A percentile compares a stretch with the other conserved stretches of the same genome.
phyloP scores from a whole-genome alignment of 495 filamentous ascomycete species.

The Geoglossum glabrum region DNA sequence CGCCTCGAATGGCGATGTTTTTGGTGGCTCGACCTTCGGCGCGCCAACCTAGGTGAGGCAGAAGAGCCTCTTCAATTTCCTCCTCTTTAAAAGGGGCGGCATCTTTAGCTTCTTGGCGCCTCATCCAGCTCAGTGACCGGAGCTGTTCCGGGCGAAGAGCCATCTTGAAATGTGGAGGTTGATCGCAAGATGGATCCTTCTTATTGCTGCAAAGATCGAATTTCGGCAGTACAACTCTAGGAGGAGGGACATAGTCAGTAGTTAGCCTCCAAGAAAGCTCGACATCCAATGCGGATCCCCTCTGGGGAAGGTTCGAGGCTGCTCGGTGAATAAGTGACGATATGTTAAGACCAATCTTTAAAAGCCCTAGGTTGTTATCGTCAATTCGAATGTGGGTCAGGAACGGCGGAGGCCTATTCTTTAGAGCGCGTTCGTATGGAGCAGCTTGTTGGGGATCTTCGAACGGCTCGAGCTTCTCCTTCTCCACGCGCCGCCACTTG shows the following conservation, averaged over 20 bases:
- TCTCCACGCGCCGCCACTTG: slow-evolving; percentile 19
- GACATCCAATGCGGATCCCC: slow-evolving; percentile 1
- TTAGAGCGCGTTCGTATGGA: slow-evolving; percentile 26
- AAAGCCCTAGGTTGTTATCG: slow-evolving; percentile 11
- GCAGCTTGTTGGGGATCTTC: slow-evolving; percentile 28
- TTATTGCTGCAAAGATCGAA: slow-evolving; percentile 28
- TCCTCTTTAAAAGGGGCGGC: slow-evolving; percentile 33
- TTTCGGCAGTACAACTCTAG: slow-evolving; percentile 14
- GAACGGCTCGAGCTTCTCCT: slow-evolving; percentile 17
- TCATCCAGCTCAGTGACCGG: slow-evolving; percentile 47
- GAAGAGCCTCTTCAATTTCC: slow-evolving; percentile 47
- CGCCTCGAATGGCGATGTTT: slow-evolving; percentile 33
- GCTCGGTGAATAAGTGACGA: slow-evolving; percentile 36
- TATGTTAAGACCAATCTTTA: slow-evolving; percentile 34
- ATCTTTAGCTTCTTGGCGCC: slow-evolving; percentile 31
- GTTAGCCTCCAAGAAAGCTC: slow-evolving; percentile 30
- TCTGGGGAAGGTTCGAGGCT: slow-evolving; percentile 18
- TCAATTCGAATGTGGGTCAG: slow-evolving; percentile 22
- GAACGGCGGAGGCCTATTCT: slow-evolving; percentile 27
- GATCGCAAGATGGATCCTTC: slow-evolving; percentile 16
- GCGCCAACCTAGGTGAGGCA: slow-evolving; percentile 38
- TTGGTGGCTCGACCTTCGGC: slow-evolving; percentile 37
- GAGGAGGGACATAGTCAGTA: slow-evolving; percentile 20
- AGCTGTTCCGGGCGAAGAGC: slow-evolving; percentile 32
- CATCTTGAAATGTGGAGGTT: slow-evolving; percentile 24